Percentiles rank a stretch among this genome's conserved stretches.
phyloP scores from a whole-genome alignment of 306 rosid species.

The Acacia acuminata region DNA sequence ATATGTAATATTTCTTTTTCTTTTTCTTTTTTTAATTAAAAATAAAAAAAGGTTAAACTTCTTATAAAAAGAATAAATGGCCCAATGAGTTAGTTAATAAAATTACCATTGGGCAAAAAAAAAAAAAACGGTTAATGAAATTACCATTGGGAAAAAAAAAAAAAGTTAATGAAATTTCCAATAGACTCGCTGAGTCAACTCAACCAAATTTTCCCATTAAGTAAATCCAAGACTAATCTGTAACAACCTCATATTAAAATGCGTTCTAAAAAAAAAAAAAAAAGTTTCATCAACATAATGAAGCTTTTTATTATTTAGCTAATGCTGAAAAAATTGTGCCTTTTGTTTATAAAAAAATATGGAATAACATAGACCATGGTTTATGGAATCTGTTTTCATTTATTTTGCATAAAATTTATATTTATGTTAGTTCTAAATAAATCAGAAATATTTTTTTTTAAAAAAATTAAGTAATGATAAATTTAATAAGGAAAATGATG shows the following conservation, averaged over 20 bases:
- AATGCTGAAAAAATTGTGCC: neutral
- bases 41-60: too few species aligned
- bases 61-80: neutral
- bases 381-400: neutral
- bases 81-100: neutral
- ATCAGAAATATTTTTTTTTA: neutral
- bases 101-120: too few species aligned
- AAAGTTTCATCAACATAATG: neutral
- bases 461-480: neutral
- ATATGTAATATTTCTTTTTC: too few species aligned
- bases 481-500: neutral
- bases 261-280: too few species aligned
- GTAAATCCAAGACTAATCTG: neutral
- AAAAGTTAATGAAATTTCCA: too few species aligned
- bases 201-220: neutral
- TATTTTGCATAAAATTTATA: neutral
- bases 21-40: too few species aligned
- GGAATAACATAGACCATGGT: neutral
- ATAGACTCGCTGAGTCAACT: slow-evolving; percentile 39
- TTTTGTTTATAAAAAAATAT: neutral
- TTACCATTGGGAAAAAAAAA: too few species aligned
- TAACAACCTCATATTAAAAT: neutral
- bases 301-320: neutral
- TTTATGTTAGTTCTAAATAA: neutral
- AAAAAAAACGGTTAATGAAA: neutral